These are phyloP conservation scores for Parietaria judaica DNA, from an alignment of 306 rosid genomes.

Conservation along the genomic window DNA sequence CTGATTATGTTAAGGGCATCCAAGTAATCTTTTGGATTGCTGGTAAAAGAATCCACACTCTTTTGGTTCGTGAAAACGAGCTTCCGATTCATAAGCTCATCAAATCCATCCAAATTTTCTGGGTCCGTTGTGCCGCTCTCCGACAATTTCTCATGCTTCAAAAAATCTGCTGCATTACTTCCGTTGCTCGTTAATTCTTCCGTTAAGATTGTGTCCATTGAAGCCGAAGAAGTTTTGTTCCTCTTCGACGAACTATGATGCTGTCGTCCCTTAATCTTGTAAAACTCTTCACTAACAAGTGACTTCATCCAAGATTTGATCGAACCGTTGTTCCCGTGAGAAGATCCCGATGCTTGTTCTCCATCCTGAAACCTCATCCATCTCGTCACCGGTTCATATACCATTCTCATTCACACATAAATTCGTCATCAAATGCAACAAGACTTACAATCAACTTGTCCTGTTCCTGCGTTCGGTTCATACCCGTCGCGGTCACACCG, in stretches of 20 bases:
- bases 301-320: constrained; percentile 43
- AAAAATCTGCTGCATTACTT: background rate
- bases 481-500: no score
- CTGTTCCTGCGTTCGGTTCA: no score
- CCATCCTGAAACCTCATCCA: constrained; percentile 25
- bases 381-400: no score
- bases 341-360: constrained; percentile 16
- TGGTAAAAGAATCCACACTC: constrained; percentile 38
- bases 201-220: background rate
- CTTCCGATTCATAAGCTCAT: constrained; percentile 19
- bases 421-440: no score
- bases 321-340: constrained; percentile 26
- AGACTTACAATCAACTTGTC: no score
- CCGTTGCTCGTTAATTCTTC: background rate
- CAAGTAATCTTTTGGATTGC: constrained; percentile 45
- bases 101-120: no score
- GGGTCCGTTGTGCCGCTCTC: no score
- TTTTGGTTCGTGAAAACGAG: constrained; percentile 31
- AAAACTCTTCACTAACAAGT: constrained; percentile 37
- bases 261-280: constrained; percentile 32
- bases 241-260: constrained; percentile 40
- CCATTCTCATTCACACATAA: no score
- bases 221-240: no score
- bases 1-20: constrained; percentile 49
- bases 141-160: background rate